Conservation (phyloP, 2,329 filamentous ascomycete species). For the Ophiosphaerella korrae region DNA sequence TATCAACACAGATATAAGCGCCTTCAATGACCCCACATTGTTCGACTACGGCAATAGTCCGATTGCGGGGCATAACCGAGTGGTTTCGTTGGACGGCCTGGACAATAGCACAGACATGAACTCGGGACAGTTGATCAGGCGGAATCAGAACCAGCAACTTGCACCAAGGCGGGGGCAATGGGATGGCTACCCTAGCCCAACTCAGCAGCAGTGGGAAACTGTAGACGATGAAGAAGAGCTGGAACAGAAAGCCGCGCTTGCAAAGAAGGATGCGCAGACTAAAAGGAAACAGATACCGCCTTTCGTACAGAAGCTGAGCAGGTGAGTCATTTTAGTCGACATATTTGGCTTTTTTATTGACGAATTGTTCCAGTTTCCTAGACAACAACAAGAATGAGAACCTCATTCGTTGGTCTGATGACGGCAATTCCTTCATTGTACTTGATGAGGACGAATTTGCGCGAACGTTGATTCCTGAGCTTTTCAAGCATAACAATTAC, state of each 20-base stretch:
- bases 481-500: conserved; percentile 82
- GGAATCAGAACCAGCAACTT: conserved; percentile 54
- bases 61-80: conserved; percentile 31
- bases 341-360: conserved; percentile 12
- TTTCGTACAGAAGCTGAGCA: conserved; percentile 97
- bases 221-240: conserved; percentile 73
- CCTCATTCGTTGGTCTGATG: conserved; percentile 94
- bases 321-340: conserved; percentile 60
- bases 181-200: conserved; percentile 47
- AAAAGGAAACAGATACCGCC: conserved; percentile 96
- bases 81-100: conserved; percentile 41
- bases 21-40: conserved; percentile 45
- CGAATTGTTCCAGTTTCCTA: conserved; percentile 71
- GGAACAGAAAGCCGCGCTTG: conserved; percentile 77
- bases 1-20: conserved; percentile 28
- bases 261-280: conserved; percentile 84
- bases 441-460: conserved; percentile 92
- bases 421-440: conserved; percentile 95
- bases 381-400: conserved; percentile 93
- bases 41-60: conserved; percentile 38
- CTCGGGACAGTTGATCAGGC: conserved; percentile 53
- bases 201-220: conserved; percentile 59
- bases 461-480: conserved; percentile 72
- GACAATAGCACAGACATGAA: conserved; percentile 29
- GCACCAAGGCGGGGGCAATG: conserved; percentile 46